A percentile compares a stretch with the other conserved stretches of the same genome.
phyloP scores from a whole-genome alignment of 2,329 filamentous ascomycete species.

The Teratosphaeria viscida region DNA sequence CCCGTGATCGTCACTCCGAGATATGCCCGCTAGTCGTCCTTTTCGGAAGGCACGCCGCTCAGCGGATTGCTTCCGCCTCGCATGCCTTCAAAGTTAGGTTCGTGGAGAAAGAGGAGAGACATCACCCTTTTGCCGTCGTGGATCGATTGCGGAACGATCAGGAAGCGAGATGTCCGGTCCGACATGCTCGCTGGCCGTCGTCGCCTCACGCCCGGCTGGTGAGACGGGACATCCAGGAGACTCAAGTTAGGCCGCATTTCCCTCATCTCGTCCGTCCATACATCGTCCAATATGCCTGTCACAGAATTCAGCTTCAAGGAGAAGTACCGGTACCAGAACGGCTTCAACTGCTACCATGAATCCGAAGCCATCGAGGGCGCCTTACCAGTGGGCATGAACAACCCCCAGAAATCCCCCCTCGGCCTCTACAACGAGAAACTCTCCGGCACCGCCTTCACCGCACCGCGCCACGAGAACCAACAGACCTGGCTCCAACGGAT shows the following conservation, averaged over 20 bases:
- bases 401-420: constrained; percentile 66
- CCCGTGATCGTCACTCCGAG: background rate
- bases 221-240: background rate
- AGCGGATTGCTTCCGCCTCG: background rate
- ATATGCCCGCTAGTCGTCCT: background rate
- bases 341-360: constrained; percentile 70
- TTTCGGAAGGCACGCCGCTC: background rate
- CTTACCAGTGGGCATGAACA: constrained; percentile 66
- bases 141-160: background rate
- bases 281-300: constrained; percentile 46
- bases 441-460: constrained; percentile 50
- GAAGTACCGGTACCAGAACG: constrained; percentile 67
- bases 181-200: background rate
- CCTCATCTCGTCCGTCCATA: background rate
- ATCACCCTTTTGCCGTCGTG: background rate
- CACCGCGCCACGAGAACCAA: constrained; percentile 46
- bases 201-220: background rate
- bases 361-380: constrained; percentile 67
- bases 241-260: background rate
- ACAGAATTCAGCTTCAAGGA: constrained; percentile 53
- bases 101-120: background rate
- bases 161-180: background rate
- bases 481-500: constrained; percentile 51
- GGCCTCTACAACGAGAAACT: constrained; percentile 71
- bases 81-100: background rate